Base-by-base conservation (phyloP, 1,284 basidiomycete genomes). In the Ceratobasidium sp. region DNA sequence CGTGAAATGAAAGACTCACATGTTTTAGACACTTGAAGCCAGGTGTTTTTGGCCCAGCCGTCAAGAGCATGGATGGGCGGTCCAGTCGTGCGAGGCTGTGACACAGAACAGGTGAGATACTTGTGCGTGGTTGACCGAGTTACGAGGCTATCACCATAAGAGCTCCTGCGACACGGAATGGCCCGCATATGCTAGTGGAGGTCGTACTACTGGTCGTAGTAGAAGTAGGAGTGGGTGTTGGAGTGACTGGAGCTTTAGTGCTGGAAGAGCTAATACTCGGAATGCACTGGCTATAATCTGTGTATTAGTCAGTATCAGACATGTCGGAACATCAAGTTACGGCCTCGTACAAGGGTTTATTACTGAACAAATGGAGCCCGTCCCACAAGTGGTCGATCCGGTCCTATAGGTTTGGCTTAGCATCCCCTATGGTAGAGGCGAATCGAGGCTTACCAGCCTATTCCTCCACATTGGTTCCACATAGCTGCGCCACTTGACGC, bases 261-360 rank as follows among this genome's bases (percentile, higher is more conserved):
- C 33, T 33, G 2, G 33, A 33, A 33, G 33, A 33, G 4, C 33
- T 33, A 4, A 4, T 33, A n/a, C n/a, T 46, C n/a, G 66, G 66
- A 15, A 65, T 38, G 62, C 48, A 69, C 33, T 54, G 66, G 50
- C 65, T 67, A 26, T 69, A 69, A 40, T 69, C 66, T 69, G n/a
- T 20, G 20, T n/a, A n/a, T n/a, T 15, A 20, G n/a, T 52, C 2
- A 52, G 50, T n/a, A 52, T 17, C 10, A 17, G 48, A 6, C 15
- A 5, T 20, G n/a, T n/a, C n/a, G 48, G 50, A n/a, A 52, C 15
- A 6, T 52, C 6, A 1, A 15, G 17, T 6, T 52, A 17, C 6
- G 50, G 50, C 17, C 6, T 6, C 50, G 6, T 52, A 52, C 50
- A 52, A 20, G 50, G 46, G 33, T 64, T 64, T 33, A 64, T 40